Percentiles rank a stretch among this genome's conserved stretches.
Evolutionary conservation across 805 yeast species (phyloP).

Genomic region (Saccharomycopsis babjevae): DNA sequence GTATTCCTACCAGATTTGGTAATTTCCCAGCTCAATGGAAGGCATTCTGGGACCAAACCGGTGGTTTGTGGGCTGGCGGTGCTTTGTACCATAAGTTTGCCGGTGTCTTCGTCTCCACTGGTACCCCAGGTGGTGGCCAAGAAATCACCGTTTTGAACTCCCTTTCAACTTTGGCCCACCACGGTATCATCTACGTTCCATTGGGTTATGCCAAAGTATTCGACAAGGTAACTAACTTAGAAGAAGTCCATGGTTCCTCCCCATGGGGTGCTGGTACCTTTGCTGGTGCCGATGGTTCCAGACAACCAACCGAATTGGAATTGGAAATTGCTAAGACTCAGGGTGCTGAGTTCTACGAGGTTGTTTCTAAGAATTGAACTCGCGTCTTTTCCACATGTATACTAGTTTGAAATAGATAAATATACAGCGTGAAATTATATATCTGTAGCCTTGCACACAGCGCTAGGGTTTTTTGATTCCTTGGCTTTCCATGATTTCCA

Average conservation of each 20-base stretch:
- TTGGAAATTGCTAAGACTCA: slow-evolving; percentile 53
- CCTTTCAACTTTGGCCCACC: slow-evolving; percentile 55
- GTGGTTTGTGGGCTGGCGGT: slow-evolving; percentile 66
- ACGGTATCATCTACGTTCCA: slow-evolving; percentile 70
- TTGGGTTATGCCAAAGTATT: slow-evolving; percentile 58
- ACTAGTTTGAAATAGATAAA: not conserved
- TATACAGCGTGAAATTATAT: too few relatives aligned
- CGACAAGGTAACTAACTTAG: slow-evolving; percentile 43
- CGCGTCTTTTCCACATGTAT: not conserved
- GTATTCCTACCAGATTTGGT: slow-evolving; percentile 76
- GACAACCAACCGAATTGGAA: slow-evolving; percentile 57
- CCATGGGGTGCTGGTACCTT: slow-evolving; percentile 83
- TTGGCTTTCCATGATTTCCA: too few relatives aligned
- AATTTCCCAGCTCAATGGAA: slow-evolving; percentile 67
- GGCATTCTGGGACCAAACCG: slow-evolving; percentile 69
- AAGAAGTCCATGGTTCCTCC: slow-evolving; percentile 70
- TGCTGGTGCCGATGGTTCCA: slow-evolving; percentile 69
- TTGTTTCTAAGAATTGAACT: slow-evolving; percentile 21
- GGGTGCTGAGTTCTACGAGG: slow-evolving; percentile 53
- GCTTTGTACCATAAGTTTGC: slow-evolving; percentile 63
- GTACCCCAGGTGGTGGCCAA: slow-evolving; percentile 70
- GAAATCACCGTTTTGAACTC: slow-evolving; percentile 57
- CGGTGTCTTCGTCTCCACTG: slow-evolving; percentile 63
- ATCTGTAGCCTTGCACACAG: too few relatives aligned
- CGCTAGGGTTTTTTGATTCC: too few relatives aligned